Evolutionary conservation across 257 asterid genomes (phyloP), one percentile per base, ranked within the genome.

Genomic region (Solanum habrochaites): DNA sequence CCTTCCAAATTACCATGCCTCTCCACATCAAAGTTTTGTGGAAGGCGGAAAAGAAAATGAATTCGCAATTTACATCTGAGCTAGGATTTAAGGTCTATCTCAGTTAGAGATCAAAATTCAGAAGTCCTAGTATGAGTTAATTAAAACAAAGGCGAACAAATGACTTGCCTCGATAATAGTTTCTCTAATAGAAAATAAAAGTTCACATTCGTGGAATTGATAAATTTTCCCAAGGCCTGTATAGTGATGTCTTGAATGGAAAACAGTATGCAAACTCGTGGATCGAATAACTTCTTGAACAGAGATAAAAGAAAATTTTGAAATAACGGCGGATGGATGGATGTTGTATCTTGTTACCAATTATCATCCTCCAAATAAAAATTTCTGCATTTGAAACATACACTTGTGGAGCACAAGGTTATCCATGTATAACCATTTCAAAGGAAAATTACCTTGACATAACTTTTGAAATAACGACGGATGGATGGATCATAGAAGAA

Each of bases 401-500:
- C 29, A 3, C 69, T 10, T 6, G 10, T 1, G 0, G 8, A 16
- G 11, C 10, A 3, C 66, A 43, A 25, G 40, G 66, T 27, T 49
- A 29, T 29, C 18, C 20, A 81, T 2, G 69, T 32, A 32, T 32
- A 32, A 32, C 47, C 66, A 35, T 74, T 64, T 45, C 85, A 83
- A 52, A 71, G 89, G 75, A 88, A 87, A 20, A 11, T 90, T 94
- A 97, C 99, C 99, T 95, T 94, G 82, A 95, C 92, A 80, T 96
- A 97, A 84, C 75, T 90, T 94, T 95, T 97, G 94, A 97, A 97
- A 91, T 96, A 95, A 83, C 87, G 94, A 5, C 98, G 97, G 35
- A 96, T 97, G 14, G 99, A 93, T 42, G 99, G 99, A 91, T 97
- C 99, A 47, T 95, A 97, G 92, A 95, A 97, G 94, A 97, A 97